Conservation (phyloP, 106 monocot genomes). For the Apostasia ramifera region DNA sequence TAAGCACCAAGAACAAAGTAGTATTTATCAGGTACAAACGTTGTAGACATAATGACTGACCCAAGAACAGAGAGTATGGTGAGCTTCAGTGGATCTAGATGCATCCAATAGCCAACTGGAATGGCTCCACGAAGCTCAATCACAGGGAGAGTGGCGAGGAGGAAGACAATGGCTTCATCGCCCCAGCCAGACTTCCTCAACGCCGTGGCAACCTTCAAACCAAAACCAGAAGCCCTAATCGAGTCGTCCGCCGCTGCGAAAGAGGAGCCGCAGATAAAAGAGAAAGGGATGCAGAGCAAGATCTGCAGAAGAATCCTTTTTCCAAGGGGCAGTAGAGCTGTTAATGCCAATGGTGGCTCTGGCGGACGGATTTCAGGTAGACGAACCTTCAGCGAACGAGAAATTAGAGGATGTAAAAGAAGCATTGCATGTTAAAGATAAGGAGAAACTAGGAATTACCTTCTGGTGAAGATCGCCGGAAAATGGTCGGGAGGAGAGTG, state of each 20-base stretch:
- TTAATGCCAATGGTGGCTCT: background rate
- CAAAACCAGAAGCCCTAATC: conserved; percentile 72
- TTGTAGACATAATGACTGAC: conserved; percentile 18
- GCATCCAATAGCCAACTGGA: conserved; percentile 98
- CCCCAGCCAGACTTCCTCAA: conserved; percentile 66
- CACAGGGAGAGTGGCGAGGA: conserved; percentile 81
- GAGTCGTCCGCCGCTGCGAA: conserved; percentile 30
- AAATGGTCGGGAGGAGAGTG: background rate
- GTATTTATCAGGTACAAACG: no score
- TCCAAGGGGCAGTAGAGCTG: background rate
- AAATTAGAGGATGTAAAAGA: background rate
- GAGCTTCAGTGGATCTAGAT: conserved; percentile 55
- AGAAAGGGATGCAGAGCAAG: background rate
- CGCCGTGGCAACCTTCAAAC: conserved; percentile 64
- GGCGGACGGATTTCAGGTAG: background rate
- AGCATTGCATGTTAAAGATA: background rate
- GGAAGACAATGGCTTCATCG: conserved; percentile 77
- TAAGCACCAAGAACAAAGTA: no score
- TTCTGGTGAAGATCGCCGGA: background rate
- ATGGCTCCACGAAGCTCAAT: conserved; percentile 96
- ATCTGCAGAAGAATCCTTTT: background rate
- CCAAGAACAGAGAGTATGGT: conserved; percentile 75
- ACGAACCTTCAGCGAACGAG: background rate
- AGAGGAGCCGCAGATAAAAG: background rate
- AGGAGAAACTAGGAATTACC: background rate